Base-by-base conservation (phyloP, 106 monocot genomes). In the Platanthera guangdongensis region DNA sequence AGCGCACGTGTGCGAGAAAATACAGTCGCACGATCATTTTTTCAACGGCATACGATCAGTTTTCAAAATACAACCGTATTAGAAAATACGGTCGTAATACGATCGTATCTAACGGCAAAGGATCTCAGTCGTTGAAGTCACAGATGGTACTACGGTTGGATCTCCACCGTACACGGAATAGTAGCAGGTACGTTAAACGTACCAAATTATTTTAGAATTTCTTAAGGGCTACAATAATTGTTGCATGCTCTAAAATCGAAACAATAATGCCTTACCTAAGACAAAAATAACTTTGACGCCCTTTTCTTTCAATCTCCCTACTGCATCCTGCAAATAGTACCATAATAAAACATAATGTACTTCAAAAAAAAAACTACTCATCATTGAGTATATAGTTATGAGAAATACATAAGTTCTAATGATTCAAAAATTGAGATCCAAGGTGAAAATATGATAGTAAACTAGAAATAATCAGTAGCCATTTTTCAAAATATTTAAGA, bases 281-380 rank as follows among this genome's bases (percentile, higher is more conserved):
- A 65, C 65, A 32, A 65, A 65, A 10, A 65, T 30, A 65, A 65
- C 65, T 65, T 65, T 65, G 30, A 65, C 65, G 11, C 65, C 65
- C 65, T 65, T 65, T 11, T 65, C 65, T 65, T 65, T 65, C 65
- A 65, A 32, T 30, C 32, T 32, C 12, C 65, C 65, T 10, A 65
- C 65, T 10, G 30, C 65, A 65, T 11, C 65, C 65, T 65, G 65
- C 65, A 65, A 65, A 65, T 65, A 39, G 28, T 32, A 32, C 7
- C 65, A 63, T 22, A 5, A 22, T 21, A 11, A 65, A 30, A 65
- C 11, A 32, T 65, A 19, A 65, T 65, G 32, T 65, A 65, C 12
- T 65, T 32, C 32, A 4, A 32, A 65, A 65, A 3, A 28, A 63
- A 63, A 25, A 63, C 62, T 6, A 63, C 7, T 63, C 62, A 63